phyloP scores from a whole-genome alignment of 176 grass and related monocot genomes.

The bread wheat (Triticum aestivum) region IWGSC_CS_RefSeq_v2.1 NC_057795.1:99439673-99440172 shows the following conservation, averaged over 20 bases:
- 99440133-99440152: conserved; percentile 38
- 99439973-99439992: conserved; percentile 44
- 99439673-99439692: conserved; percentile 29
- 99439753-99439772: conserved; percentile 45
- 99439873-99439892: conserved; percentile 8
- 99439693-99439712: background rate
- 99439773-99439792: conserved; percentile 47
- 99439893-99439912: conserved; percentile 22
- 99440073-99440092: conserved; percentile 43
- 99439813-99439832: conserved; percentile 30
- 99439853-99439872: conserved; percentile 8
- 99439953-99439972: conserved; percentile 33
- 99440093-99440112: conserved; percentile 47
- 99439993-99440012: conserved; percentile 32
- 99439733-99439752: conserved; percentile 28
- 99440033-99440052: conserved; percentile 46
- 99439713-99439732: conserved; percentile 16
- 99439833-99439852: conserved; percentile 43
- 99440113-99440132: conserved; percentile 25
- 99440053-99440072: conserved; percentile 6
- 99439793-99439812: conserved; percentile 36
- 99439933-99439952: conserved; percentile 32
- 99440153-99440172: conserved; percentile 14
- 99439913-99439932: conserved; percentile 34
- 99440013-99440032: conserved; percentile 34